These are phyloP conservation scores for Candida endomychidarum DNA, from an alignment of 805 yeast species.

Conservation along the genomic window DNA sequence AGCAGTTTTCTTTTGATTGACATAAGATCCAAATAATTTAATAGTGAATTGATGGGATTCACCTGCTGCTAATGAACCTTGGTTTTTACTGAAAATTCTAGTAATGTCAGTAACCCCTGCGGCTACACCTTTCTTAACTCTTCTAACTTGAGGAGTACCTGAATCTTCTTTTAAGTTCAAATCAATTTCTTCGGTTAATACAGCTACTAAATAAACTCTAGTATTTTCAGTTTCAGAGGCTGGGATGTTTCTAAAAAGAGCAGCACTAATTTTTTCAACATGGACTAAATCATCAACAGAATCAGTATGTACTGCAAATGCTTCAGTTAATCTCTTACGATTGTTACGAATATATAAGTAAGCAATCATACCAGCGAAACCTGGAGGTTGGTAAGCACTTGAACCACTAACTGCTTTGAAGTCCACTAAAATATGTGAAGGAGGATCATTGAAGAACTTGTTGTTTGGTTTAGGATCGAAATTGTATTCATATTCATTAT, in stretches of 20 bases:
- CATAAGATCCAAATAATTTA: conserved; percentile 69
- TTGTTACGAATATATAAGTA: conserved; percentile 68
- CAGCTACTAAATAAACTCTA: conserved; percentile 73
- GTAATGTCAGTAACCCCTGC: conserved; percentile 88
- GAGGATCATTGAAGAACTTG: conserved; percentile 50
- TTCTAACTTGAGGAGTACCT: conserved; percentile 30
- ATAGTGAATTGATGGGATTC: conserved; percentile 70
- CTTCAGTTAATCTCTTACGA: conserved; percentile 68
- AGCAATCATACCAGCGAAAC: conserved; percentile 70
- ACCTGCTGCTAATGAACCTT: conserved; percentile 59
- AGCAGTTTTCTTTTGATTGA: conserved; percentile 38
- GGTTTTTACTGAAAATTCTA: conserved; percentile 66
- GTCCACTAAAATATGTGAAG: conserved; percentile 73
- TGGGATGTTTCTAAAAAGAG: conserved; percentile 76
- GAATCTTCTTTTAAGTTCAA: conserved; percentile 32
- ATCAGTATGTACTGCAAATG: conserved; percentile 67
- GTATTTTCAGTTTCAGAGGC: conserved; percentile 60
- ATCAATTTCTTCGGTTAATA: conserved; percentile 67
- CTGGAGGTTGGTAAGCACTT: conserved; percentile 59
- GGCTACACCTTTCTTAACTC: conserved; percentile 75
- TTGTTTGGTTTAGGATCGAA: conserved; percentile 48
- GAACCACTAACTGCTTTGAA: conserved; percentile 67
- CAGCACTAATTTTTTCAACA: conserved; percentile 72
- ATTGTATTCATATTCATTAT: conserved; percentile 25
- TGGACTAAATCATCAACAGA: conserved; percentile 54